Conservation (phyloP, 441 rosid genomes). For the Kokia cookei region DNA sequence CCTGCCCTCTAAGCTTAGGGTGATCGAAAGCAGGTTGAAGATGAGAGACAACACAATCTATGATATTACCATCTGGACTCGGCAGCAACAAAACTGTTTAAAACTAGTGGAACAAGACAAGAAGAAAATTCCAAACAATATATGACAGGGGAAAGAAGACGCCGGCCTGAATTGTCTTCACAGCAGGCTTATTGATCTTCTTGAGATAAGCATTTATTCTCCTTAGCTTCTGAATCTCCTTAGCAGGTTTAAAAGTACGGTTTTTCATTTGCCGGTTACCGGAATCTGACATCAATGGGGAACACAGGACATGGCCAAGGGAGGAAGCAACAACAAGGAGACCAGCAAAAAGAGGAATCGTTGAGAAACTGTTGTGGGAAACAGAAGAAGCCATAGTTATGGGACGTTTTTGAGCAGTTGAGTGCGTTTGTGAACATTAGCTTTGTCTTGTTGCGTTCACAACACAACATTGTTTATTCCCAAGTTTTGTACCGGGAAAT, state of each 20-base stretch:
- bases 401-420: slow-evolving; percentile 39
- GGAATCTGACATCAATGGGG: slow-evolving; percentile 20
- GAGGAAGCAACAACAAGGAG: slow-evolving; percentile 39
- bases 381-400: not conserved
- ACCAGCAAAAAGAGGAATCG: slow-evolving; percentile 35
- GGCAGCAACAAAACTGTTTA: slow-evolving; percentile 4
- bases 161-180: slow-evolving; percentile 58
- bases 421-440: not conserved
- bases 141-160: not conserved
- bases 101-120: too few relatives aligned
- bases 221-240: slow-evolving; percentile 34
- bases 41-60: slow-evolving; percentile 61
- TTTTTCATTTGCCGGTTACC: slow-evolving; percentile 26
- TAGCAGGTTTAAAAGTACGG: slow-evolving; percentile 49
- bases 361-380: not conserved
- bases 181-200: slow-evolving; percentile 57
- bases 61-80: slow-evolving; percentile 69
- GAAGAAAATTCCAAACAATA: not conserved
- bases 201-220: slow-evolving; percentile 38
- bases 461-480: slow-evolving; percentile 25
- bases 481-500: slow-evolving; percentile 26
- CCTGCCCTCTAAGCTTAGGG: slow-evolving; percentile 57
- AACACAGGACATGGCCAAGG: slow-evolving; percentile 32
- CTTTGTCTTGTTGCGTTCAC: slow-evolving; percentile 31
- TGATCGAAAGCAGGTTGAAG: slow-evolving; percentile 79